These are phyloP conservation scores for Coprinopsis strossmayeri DNA, from an alignment of 768 basidiomycete genomes.

Conservation along the genomic window DNA sequence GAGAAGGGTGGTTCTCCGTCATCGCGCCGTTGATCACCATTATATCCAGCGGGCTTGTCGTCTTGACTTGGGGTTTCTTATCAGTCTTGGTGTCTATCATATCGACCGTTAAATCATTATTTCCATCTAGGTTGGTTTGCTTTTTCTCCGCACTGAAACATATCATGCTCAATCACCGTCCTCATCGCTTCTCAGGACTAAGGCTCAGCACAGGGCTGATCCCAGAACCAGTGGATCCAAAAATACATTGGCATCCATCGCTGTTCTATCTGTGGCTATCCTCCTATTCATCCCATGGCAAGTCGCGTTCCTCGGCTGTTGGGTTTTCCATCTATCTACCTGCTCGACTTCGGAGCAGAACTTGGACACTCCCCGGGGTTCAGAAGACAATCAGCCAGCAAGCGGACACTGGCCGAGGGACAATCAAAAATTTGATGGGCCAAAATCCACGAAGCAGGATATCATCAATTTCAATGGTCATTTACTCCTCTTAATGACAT, in stretches of 20 bases:
- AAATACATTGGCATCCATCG: conserved; percentile 52
- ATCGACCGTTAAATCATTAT: conserved; percentile 22
- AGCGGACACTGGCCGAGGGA: conserved; percentile 2
- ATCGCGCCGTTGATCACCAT: conserved; percentile 53
- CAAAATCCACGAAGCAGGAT: conserved; percentile 16
- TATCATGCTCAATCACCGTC: too few species aligned
- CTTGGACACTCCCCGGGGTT: conserved; percentile 12
- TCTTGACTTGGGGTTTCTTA: conserved; percentile 51
- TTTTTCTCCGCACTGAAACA: too few species aligned
- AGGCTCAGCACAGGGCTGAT: conserved; percentile 21
- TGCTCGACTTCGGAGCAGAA: conserved; percentile 35
- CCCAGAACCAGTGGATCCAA: conserved; percentile 33
- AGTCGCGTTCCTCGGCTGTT: conserved; percentile 80
- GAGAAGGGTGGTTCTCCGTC: conserved; percentile 38
- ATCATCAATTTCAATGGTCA: conserved; percentile 51
- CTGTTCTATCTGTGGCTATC: conserved; percentile 56
- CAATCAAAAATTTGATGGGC: conserved; percentile 10
- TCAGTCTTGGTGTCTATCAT: conserved; percentile 40
- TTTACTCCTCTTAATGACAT: conserved; percentile 69
- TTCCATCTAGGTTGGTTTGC: conserved; percentile 36
- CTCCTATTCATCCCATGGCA: conserved; percentile 85
- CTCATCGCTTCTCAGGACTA: not conserved
- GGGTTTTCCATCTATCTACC: conserved; percentile 70
- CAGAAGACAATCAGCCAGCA: conserved; percentile 4
- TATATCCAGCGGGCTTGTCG: conserved; percentile 61